These are phyloP conservation scores for Orobanche coerulescens DNA, from an alignment of 257 asterid genomes.

Conservation along the genomic window DNA sequence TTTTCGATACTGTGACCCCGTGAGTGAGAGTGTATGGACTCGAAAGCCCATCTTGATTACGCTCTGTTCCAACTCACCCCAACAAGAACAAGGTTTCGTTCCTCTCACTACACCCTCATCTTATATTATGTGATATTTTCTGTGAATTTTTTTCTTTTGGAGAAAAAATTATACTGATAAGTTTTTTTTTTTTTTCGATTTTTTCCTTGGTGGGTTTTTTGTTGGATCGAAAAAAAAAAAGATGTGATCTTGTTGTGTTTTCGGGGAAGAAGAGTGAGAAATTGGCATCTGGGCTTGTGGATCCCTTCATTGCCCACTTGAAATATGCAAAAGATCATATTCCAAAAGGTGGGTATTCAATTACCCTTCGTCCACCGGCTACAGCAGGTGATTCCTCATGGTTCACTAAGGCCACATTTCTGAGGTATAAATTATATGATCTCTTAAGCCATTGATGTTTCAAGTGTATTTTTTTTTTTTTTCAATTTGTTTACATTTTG, in stretches of 20 bases:
- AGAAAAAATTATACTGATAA: slow-evolving; percentile 15
- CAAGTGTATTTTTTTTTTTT: too few relatives aligned
- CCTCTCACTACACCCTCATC: neutral
- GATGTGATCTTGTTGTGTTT: slow-evolving; percentile 84
- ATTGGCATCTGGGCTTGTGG: slow-evolving; percentile 83
- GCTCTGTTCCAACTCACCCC: slow-evolving; percentile 85
- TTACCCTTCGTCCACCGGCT: slow-evolving; percentile 53
- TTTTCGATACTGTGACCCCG: too few relatives aligned
- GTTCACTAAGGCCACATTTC: slow-evolving; percentile 82
- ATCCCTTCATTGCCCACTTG: slow-evolving; percentile 75
- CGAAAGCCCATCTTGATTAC: slow-evolving; percentile 56
- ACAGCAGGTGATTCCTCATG: slow-evolving; percentile 39
- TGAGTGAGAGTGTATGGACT: slow-evolving; percentile 44
- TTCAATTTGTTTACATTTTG: neutral
- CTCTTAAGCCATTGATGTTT: neutral
- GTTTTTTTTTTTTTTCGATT: neutral
- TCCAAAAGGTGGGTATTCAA: slow-evolving; percentile 81
- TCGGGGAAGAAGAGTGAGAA: slow-evolving; percentile 69
- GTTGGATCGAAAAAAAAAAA: slow-evolving; percentile 21
- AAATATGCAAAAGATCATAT: slow-evolving; percentile 77
- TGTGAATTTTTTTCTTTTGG: slow-evolving; percentile 16
- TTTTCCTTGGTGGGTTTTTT: slow-evolving; percentile 25
- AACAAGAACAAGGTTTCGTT: slow-evolving; percentile 69
- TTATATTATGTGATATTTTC: neutral
- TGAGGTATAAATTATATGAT: slow-evolving; percentile 38